Evolutionary conservation across 345 rosid genomes (phyloP).

Genomic region (Adansonia digitata): DNA sequence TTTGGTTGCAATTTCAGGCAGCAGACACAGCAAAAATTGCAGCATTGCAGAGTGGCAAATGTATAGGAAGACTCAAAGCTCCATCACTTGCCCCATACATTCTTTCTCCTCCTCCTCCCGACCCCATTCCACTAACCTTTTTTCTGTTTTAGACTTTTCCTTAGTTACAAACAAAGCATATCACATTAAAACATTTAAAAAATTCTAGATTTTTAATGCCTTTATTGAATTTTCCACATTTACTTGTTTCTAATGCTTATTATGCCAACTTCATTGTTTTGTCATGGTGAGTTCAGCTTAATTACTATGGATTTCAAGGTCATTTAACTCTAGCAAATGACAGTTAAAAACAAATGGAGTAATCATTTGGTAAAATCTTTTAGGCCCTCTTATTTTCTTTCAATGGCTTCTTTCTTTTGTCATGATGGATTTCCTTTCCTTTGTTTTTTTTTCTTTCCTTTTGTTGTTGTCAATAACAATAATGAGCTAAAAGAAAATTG

Average conservation of each 20-base stretch:
- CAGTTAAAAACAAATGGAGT: not conserved
- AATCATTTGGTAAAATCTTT: constrained; percentile 11
- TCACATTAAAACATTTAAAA: not conserved
- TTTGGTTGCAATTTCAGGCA: constrained; percentile 37
- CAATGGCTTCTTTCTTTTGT: not conserved
- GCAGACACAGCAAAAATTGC: constrained; percentile 37
- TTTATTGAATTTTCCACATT: not conserved
- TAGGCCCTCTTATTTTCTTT: not conserved
- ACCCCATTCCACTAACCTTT: not conserved
- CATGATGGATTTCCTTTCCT: not conserved
- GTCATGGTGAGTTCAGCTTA: not conserved
- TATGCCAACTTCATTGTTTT: not conserved
- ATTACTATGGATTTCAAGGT: not conserved
- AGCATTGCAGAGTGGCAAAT: constrained; percentile 26
- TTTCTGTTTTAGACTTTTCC: not conserved
- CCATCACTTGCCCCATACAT: constrained; percentile 50
- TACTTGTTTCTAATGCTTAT: not conserved
- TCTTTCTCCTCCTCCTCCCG: constrained; percentile 25
- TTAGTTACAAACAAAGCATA: not conserved
- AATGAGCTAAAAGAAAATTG: not conserved
- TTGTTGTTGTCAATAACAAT: not conserved
- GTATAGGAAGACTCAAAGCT: constrained; percentile 26
- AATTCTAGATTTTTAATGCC: not conserved
- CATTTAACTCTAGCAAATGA: not conserved
- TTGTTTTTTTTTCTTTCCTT: not conserved